phyloP scores from a whole-genome alignment of 2,329 filamentous ascomycete genomes.

The Fusarium anthophilum region DNA sequence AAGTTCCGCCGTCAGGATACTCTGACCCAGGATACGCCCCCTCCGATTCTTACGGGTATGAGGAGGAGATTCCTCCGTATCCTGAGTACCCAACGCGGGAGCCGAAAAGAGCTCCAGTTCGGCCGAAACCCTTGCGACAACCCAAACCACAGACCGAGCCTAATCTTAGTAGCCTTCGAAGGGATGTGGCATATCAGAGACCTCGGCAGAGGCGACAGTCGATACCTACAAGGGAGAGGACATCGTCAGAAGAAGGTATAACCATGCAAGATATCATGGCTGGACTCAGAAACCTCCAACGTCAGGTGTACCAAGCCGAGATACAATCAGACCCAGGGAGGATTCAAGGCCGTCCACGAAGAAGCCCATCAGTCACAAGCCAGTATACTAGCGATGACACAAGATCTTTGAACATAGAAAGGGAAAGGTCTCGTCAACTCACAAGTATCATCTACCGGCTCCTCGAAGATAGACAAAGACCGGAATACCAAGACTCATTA shows the following conservation, averaged over 20 bases:
- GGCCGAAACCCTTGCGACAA: not conserved
- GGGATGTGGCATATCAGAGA: not conserved
- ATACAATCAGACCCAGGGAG: conserved; percentile 3
- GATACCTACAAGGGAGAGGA: not conserved
- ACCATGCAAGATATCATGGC: not conserved
- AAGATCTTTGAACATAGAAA: not conserved
- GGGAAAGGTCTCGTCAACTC: conserved; percentile 1
- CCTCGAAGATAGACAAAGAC: not conserved
- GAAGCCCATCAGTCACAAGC: not conserved
- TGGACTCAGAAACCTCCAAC: not conserved
- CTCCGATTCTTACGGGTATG: not conserved
- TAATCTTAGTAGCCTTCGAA: not conserved
- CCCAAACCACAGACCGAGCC: not conserved
- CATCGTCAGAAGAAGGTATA: not conserved
- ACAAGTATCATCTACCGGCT: not conserved
- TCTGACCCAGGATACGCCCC: not conserved
- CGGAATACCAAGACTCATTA: not conserved
- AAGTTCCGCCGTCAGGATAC: not conserved
- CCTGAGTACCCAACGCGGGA: not conserved
- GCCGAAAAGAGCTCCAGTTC: not conserved
- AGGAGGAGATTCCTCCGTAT: not conserved
- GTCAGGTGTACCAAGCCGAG: not conserved
- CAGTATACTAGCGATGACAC: not conserved
- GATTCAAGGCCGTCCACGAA: not conserved
- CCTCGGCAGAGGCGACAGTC: not conserved